phyloP scores from a whole-genome alignment of 75 land plant genomes.

The Picea sitchensis region DNA sequence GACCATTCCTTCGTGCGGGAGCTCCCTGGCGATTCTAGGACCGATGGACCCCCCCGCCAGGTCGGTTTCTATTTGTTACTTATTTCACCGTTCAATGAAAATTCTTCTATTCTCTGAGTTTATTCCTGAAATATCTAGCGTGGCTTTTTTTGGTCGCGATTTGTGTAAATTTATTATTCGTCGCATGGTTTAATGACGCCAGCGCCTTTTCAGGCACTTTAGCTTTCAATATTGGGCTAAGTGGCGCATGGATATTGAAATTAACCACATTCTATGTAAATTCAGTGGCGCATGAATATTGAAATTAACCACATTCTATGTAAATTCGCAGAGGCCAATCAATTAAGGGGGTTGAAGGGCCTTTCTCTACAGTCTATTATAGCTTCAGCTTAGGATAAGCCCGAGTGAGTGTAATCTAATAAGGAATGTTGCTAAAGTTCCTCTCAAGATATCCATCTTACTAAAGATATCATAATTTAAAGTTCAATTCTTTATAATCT shows the following conservation, averaged over 20 bases:
- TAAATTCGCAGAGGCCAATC: too few species aligned
- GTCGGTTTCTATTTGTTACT: slow-evolving; percentile 24
- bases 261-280: background rate
- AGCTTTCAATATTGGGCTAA: too few species aligned
- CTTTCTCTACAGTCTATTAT: background rate
- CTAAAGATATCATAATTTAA: too few species aligned
- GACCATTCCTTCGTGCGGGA: slow-evolving; percentile 93
- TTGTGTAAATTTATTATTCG: too few species aligned
- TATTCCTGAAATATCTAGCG: background rate
- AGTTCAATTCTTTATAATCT: too few species aligned
- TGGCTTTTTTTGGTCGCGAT: background rate
- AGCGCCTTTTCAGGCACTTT: too few species aligned
- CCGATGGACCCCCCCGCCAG: slow-evolving; percentile 73
- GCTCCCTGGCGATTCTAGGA: slow-evolving; percentile 75
- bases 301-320: background rate
- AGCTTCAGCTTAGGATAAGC: background rate
- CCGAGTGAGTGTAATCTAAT: background rate
- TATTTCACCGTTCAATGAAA: background rate
- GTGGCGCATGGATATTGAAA: background rate
- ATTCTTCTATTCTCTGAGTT: too few species aligned
- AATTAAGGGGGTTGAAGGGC: background rate
- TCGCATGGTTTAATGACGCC: too few species aligned
- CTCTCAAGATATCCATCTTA: background rate
- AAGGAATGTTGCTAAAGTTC: background rate
- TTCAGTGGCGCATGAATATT: too few species aligned